Percentiles rank a stretch among this genome's conserved stretches.
phyloP scores from a whole-genome alignment of 305 asterid genomes.

The Fraxinus paxiana region DNA sequence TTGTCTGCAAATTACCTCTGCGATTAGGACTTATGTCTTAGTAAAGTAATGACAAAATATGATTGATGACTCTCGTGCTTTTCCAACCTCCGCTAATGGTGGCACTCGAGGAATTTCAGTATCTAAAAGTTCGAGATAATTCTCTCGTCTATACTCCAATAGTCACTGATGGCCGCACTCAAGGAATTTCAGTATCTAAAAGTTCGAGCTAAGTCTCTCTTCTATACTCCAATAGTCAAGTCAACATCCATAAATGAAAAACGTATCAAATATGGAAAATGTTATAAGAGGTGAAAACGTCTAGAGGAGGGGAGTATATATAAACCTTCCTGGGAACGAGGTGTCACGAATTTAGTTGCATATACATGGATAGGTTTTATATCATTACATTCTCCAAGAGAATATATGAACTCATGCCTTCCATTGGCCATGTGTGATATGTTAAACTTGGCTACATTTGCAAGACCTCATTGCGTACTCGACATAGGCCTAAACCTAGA shows the following conservation, averaged over 20 bases:
- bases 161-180: too few relatives aligned
- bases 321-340: too few relatives aligned
- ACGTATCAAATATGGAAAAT: neutral
- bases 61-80: neutral
- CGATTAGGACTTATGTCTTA: neutral
- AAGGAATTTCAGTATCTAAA: too few relatives aligned
- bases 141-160: too few relatives aligned
- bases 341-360: too few relatives aligned
- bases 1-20: neutral
- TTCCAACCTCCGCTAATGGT: neutral
- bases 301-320: too few relatives aligned
- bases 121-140: too few relatives aligned
- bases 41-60: neutral
- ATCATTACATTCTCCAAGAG: too few relatives aligned
- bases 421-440: neutral
- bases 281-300: neutral
- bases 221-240: neutral
- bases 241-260: neutral
- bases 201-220: too few relatives aligned
- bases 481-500: neutral
- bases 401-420: neutral
- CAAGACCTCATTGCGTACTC: neutral
- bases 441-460: neutral
- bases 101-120: too few relatives aligned
- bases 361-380: too few relatives aligned